Evolutionary conservation across 805 yeast species (phyloP).

Genomic region (Sugiyamaella qingdaonensis): DNA sequence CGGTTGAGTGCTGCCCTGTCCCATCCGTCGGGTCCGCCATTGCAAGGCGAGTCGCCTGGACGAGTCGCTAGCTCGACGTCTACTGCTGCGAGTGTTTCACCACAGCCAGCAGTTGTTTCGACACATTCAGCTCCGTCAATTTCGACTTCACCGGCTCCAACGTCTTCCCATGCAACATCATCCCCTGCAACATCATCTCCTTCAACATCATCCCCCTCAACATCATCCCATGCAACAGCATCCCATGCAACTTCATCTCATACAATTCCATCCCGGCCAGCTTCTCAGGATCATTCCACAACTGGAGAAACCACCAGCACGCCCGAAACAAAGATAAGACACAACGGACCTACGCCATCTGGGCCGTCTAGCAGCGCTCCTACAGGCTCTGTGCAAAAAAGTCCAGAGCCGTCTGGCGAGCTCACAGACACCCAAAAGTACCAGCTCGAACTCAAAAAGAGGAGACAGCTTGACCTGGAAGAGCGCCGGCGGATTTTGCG

Average conservation of each 20-base stretch:
- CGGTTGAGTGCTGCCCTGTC: background rate
- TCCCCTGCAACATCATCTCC: background rate
- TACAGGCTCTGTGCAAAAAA: too few species aligned
- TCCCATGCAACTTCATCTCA: too few species aligned
- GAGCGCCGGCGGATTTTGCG: slow-evolving; percentile 55
- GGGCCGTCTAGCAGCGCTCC: too few species aligned
- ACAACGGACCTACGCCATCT: too few species aligned
- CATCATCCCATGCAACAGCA: too few species aligned
- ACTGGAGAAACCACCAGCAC: too few species aligned
- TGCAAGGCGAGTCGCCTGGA: background rate
- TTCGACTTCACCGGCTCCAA: slow-evolving; percentile 9
- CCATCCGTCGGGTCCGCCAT: background rate
- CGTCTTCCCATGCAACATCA: background rate
- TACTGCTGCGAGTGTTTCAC: too few species aligned
- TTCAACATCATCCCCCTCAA: too few species aligned
- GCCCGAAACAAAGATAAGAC: too few species aligned
- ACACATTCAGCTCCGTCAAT: slow-evolving; percentile 6
- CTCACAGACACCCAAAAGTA: slow-evolving; percentile 8
- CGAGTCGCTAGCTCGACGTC: too few species aligned
- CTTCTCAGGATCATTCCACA: too few species aligned
- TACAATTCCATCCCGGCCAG: too few species aligned
- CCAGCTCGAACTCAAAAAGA: slow-evolving; percentile 11
- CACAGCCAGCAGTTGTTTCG: background rate
- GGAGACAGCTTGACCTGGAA: slow-evolving; percentile 27
- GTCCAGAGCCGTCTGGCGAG: background rate